Conservation (phyloP, 345 rosid genomes). For the Excoecaria cochinchinensis region DNA sequence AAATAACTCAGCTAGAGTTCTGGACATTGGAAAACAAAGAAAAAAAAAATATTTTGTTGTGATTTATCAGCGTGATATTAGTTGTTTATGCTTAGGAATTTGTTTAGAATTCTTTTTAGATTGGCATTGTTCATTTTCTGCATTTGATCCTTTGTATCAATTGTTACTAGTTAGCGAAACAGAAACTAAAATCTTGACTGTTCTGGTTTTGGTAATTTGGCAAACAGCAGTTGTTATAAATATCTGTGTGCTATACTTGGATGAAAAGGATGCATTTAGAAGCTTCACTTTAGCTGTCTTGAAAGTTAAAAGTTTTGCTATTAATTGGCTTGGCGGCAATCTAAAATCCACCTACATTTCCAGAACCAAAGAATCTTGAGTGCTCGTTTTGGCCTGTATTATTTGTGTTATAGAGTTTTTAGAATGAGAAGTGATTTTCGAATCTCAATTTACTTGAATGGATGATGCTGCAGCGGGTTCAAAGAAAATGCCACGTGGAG, state of each 20-base stretch:
- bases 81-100: neutral
- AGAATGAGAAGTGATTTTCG: neutral
- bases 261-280: neutral
- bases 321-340: no score
- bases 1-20: neutral
- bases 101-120: neutral
- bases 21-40: neutral
- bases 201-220: no score
- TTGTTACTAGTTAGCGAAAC: no score
- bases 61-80: neutral
- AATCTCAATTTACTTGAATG: conserved; percentile 1
- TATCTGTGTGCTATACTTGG: neutral
- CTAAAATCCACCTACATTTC: neutral
- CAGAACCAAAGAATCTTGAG: neutral
- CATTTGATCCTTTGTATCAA: no score
- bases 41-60: neutral
- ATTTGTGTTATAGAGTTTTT: neutral
- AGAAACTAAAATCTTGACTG: no score
- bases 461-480: conserved; percentile 53
- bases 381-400: neutral
- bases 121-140: no score
- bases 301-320: neutral
- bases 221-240: no score
- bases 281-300: neutral
- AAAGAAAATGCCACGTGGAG: conserved; percentile 83